phyloP scores from a whole-genome alignment of 805 yeast species.

The Schizosaccharomyces octosporus region DNA sequence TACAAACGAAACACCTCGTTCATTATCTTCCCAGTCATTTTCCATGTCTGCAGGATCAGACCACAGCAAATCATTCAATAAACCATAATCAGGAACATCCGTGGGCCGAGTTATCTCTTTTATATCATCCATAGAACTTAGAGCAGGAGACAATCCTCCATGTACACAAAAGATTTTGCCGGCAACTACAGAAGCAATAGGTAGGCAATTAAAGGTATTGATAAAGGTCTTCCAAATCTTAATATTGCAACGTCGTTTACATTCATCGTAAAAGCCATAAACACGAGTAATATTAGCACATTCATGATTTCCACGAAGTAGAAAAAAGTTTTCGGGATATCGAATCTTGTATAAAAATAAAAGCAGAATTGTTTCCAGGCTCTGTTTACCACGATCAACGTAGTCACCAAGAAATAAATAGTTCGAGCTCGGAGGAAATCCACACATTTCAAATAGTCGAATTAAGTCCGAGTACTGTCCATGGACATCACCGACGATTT shows the following conservation, averaged over 20 bases:
- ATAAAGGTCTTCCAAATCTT: constrained; percentile 85
- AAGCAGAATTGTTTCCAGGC: constrained; percentile 70
- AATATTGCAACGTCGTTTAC: constrained; percentile 76
- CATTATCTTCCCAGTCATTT: constrained; percentile 74
- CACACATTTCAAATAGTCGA: constrained; percentile 81
- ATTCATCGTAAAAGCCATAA: constrained; percentile 93
- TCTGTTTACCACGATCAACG: constrained; percentile 93
- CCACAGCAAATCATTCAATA: constrained; percentile 57
- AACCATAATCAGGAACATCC: constrained; percentile 65
- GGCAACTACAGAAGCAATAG: constrained; percentile 86
- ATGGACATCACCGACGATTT: constrained; percentile 83
- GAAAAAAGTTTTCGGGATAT: constrained; percentile 85
- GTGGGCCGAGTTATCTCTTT: constrained; percentile 56
- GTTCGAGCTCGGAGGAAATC: constrained; percentile 86
- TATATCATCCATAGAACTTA: constrained; percentile 50
- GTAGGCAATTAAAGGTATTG: constrained; percentile 85
- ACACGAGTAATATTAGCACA: constrained; percentile 91
- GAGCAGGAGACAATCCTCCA: constrained; percentile 59
- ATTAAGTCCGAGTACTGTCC: constrained; percentile 87
- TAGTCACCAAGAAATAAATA: constrained; percentile 86
- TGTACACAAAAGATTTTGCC: constrained; percentile 83
- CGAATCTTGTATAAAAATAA: constrained; percentile 82
- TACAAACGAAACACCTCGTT: constrained; percentile 62
- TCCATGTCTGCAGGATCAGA: constrained; percentile 64
- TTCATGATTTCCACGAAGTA: constrained; percentile 88